These are phyloP conservation scores for Collybia mongolica DNA, from an alignment of 768 basidiomycete genomes.

Conservation along the genomic window DNA sequence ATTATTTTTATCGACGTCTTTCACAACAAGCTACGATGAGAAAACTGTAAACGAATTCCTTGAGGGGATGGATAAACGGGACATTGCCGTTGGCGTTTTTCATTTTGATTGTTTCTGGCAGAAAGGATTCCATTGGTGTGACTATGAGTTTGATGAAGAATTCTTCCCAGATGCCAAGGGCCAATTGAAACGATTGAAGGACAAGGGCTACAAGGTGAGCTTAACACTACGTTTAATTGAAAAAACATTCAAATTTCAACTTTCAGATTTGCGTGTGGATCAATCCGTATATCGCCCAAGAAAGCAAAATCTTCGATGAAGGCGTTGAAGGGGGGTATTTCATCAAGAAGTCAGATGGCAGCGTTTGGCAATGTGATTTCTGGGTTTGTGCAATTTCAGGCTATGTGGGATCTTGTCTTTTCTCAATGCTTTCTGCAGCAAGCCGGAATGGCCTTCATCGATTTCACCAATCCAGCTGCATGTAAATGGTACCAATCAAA, in stretches of 20 bases:
- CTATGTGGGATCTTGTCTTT: background rate
- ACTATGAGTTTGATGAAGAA: conserved; percentile 45
- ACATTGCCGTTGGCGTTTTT: conserved; percentile 39
- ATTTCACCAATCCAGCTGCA: conserved; percentile 43
- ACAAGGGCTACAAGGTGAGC: conserved; percentile 39
- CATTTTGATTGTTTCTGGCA: conserved; percentile 49
- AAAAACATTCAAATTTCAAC: background rate
- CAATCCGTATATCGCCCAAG: conserved; percentile 44
- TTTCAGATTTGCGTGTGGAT: conserved; percentile 29
- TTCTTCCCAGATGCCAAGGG: conserved; percentile 43
- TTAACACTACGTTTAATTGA: conserved; percentile 8
- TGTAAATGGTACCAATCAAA: conserved; percentile 42
- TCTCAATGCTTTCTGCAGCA: conserved; percentile 23
- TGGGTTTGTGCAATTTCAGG: conserved; percentile 24
- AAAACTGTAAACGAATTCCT: conserved; percentile 43
- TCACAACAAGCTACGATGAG: conserved; percentile 43
- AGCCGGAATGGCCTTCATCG: conserved; percentile 40
- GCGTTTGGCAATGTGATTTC: conserved; percentile 36
- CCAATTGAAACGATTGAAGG: conserved; percentile 31
- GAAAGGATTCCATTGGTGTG: conserved; percentile 34
- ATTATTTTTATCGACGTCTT: conserved; percentile 48
- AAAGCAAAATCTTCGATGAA: conserved; percentile 40
- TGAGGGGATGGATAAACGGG: conserved; percentile 38
- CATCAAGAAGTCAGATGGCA: conserved; percentile 43
- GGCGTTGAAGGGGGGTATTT: conserved; percentile 41